These are phyloP conservation scores for Bjerkandera adusta DNA, from an alignment of 1,284 basidiomycete species.

Conservation along the genomic window DNA sequence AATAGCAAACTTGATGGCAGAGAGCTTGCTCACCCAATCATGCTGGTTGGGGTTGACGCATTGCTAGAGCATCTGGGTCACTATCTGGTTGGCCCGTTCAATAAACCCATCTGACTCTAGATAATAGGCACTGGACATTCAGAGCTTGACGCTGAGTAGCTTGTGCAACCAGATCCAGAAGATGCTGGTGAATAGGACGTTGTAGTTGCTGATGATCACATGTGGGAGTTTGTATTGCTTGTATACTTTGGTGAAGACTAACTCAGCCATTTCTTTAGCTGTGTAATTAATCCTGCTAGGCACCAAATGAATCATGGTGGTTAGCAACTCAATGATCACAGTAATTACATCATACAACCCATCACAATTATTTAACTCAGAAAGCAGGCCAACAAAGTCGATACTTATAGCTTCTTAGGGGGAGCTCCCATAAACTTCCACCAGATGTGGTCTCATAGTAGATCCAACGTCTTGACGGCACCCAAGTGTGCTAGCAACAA, in stretches of 20 bases:
- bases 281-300: constrained; percentile 29
- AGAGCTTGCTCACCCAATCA: constrained; percentile 37
- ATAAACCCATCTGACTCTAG: constrained; percentile 42
- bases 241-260: constrained; percentile 38
- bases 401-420: constrained; percentile 33
- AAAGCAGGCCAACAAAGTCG: constrained; percentile 38
- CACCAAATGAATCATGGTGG: constrained; percentile 31
- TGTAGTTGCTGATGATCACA: constrained; percentile 40
- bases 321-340: constrained; percentile 34
- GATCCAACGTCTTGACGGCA: constrained; percentile 22
- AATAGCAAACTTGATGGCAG: constrained; percentile 36
- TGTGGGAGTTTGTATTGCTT: constrained; percentile 39
- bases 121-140: constrained; percentile 42
- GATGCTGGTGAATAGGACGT: constrained; percentile 38
- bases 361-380: constrained; percentile 24
- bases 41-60: constrained; percentile 31
- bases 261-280: constrained; percentile 36
- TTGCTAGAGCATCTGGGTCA: constrained; percentile 37
- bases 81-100: constrained; percentile 37
- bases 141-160: constrained; percentile 33
- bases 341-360: constrained; percentile 29
- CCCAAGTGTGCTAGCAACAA: constrained; percentile 30
- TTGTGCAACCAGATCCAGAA: constrained; percentile 40
- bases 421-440: constrained; percentile 25
- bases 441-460: constrained; percentile 30